Conservation (phyloP, 1,284 basidiomycete species). For the Pseudozyma thailandica region DNA sequence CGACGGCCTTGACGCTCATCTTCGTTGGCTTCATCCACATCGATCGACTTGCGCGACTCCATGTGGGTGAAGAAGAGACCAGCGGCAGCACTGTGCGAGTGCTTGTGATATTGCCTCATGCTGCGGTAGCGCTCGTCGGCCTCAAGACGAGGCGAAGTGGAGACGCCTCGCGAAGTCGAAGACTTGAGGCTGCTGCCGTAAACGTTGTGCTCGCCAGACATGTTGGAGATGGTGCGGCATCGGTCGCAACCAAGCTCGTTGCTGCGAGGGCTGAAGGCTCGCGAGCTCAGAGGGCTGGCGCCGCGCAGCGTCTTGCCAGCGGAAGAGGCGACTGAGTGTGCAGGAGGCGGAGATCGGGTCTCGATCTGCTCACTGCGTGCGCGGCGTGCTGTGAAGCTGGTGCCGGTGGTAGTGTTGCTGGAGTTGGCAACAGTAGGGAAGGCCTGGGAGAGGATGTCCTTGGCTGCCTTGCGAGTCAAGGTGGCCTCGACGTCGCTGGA, state of each 20-base stretch:
- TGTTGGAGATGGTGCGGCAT: constrained; percentile 49
- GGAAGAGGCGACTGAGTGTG: constrained; percentile 53
- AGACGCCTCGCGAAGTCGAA: constrained; percentile 29
- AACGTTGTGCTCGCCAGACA: constrained; percentile 43
- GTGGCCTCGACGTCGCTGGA: constrained; percentile 31
- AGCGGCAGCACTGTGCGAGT: constrained; percentile 55
- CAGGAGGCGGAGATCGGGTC: constrained; percentile 46
- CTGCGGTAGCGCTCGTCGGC: constrained; percentile 36
- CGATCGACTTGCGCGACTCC: constrained; percentile 23
- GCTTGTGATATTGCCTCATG: constrained; percentile 51
- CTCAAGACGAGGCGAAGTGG: constrained; percentile 27
- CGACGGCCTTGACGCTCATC: constrained; percentile 26
- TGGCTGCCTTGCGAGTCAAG: constrained; percentile 43
- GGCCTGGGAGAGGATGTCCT: constrained; percentile 36
- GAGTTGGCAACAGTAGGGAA: constrained; percentile 10
- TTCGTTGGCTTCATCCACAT: constrained; percentile 7
- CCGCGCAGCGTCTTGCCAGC: constrained; percentile 53
- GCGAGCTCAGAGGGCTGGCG: constrained; percentile 38
- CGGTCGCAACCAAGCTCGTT: constrained; percentile 46
- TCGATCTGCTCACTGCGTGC: constrained; percentile 33
- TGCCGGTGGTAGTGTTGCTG: constrained; percentile 8
- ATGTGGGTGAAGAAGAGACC: constrained; percentile 52
- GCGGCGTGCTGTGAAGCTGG: constrained; percentile 21
- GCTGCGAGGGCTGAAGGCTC: constrained; percentile 38
- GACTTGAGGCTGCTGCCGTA: constrained; percentile 42